Base-by-base conservation (phyloP, 2,329 filamentous ascomycete species). In the Knufia fluminis region DNA sequence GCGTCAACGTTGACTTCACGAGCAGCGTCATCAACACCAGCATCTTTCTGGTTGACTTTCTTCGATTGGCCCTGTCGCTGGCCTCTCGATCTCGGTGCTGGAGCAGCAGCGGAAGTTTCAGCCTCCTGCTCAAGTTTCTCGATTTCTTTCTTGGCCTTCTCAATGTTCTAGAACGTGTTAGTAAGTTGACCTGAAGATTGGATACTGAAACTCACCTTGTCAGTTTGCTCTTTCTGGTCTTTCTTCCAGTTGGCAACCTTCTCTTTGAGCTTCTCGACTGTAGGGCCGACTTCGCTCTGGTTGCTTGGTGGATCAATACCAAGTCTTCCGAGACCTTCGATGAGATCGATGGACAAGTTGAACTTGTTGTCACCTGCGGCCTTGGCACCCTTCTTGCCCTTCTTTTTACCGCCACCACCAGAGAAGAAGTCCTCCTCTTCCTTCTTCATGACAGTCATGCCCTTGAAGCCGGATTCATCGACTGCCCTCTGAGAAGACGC, bases 101-200 rank as follows among this genome's bases (percentile, higher is more conserved):
- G 70, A n/a, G 65, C 60, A n/a, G 66, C 69, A 54, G 68, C 69
- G 55, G 69, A 69, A 56, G 74, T 74, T 54, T 78, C 74, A 49
- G 82, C 81, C 65, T 96, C 91, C 49, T 76, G 72, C 59, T 83
- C 79, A 38, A 97, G 79, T 59, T 83, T 82, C 65, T 90, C 87
- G 55, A 98, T 94, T 69, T 96, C 89, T 70, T 91, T 91, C 75
- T 95, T 85, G 54, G 92, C 92, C 71, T 96, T 95, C 56, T 88
- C 86, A 54, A 97, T 84, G 76, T 98, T 98, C 92, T 97, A 62
- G 23, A 62, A 51, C 58, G 56, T 48, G 50, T 57, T 52, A 62
- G 57, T 52, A 55, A 48, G 24, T 44, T 36, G 23, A 19, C 3
- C 36, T 36, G 3, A 14, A n/a, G 41, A 32, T 28, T 32, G 20